Base-by-base conservation (phyloP, 192 early-diverging fungal genomes). In the Coemansia sp. region DNA sequence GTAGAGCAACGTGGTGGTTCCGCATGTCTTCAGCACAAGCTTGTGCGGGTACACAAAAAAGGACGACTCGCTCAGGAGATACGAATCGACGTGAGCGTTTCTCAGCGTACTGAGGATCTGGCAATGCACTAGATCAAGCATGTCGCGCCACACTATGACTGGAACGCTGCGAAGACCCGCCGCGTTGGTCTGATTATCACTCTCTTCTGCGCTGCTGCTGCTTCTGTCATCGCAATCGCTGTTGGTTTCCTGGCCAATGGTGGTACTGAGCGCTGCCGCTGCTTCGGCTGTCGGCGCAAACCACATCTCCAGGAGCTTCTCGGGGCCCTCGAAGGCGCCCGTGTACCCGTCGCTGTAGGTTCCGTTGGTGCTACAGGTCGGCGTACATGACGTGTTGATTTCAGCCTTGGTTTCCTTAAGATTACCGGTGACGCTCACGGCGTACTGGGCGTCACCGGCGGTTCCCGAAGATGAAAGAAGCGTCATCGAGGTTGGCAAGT, bases 241-340 rank as follows among this genome's bases (percentile, higher is more conserved):
- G 43, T 64, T 52, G 33, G 55, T 56, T 6, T 63, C 75, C 67
- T 64, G 63, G 63, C 67, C 46, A 60, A 66, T 67, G 60, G 30
- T 38, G 62, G 49, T 15, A 18, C n/a, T 26, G 34, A 58, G 55
- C 55, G 51, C 59, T 5, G 43, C 51, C 14, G 78, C 78, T 8
- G 66, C 67, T 21, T 67, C 49, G 26, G 71, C 43, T 4, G 52
- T 49, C 12, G 83, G 52, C 20, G 82, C 73, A 81, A 99, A 99
- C 97, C 95, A 99, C 69, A 99, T 89, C 75, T 99, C 97, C 68
- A 99, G 81, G 36, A 99, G 88, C 83, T 99, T 99, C 79, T 99
- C 97, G 69, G 97, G 95, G 39, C 97, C 97, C 79, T 99, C 97
- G 78, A 99, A 99, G 69, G 81, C 78, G 23, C 85, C 85, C 56